Evolutionary conservation across 1,284 basidiomycete genomes (phyloP).

Genomic region (Rhodotorula glutinis): DNA sequence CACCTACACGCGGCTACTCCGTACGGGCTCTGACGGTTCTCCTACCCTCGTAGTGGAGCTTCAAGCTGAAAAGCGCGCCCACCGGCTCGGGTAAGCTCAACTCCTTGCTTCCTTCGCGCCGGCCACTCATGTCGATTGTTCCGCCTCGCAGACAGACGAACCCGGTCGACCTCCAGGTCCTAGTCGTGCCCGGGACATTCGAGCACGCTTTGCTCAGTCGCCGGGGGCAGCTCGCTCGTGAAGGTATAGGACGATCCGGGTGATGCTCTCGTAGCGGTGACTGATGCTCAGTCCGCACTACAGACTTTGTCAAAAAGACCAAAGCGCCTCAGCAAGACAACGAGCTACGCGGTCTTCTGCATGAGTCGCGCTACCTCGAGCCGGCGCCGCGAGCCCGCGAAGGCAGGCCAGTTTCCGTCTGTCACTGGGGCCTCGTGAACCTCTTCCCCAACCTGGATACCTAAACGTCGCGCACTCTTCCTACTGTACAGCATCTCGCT

Average conservation of each 20-base stretch:
- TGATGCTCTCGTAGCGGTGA: too few species aligned
- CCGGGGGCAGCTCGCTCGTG: slow-evolving; percentile 13
- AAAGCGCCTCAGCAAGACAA: slow-evolving; percentile 32
- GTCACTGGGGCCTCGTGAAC: background rate
- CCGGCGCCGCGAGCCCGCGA: background rate
- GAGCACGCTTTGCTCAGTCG: slow-evolving; percentile 28
- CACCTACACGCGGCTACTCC: background rate
- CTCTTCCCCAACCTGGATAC: background rate
- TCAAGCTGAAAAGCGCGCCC: slow-evolving; percentile 37
- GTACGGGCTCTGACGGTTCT: too few species aligned
- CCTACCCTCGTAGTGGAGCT: slow-evolving; percentile 30
- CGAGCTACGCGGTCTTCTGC: slow-evolving; percentile 18
- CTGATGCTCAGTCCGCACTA: background rate
- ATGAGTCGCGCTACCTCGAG: slow-evolving; percentile 33
- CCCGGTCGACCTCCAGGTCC: slow-evolving; percentile 30
- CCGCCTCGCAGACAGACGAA: slow-evolving; percentile 21
- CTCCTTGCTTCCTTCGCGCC: too few species aligned
- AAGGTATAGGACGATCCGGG: slow-evolving; percentile 2
- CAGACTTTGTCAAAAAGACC: slow-evolving; percentile 26
- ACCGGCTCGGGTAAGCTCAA: slow-evolving; percentile 24
- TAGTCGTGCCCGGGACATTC: slow-evolving; percentile 28
- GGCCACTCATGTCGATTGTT: too few species aligned
- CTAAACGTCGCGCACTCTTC: background rate
- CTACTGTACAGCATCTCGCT: too few species aligned
- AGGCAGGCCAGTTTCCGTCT: background rate